Evolutionary conservation across 1,284 basidiomycete species (phyloP).

Genomic region (Pascua sp.): DNA sequence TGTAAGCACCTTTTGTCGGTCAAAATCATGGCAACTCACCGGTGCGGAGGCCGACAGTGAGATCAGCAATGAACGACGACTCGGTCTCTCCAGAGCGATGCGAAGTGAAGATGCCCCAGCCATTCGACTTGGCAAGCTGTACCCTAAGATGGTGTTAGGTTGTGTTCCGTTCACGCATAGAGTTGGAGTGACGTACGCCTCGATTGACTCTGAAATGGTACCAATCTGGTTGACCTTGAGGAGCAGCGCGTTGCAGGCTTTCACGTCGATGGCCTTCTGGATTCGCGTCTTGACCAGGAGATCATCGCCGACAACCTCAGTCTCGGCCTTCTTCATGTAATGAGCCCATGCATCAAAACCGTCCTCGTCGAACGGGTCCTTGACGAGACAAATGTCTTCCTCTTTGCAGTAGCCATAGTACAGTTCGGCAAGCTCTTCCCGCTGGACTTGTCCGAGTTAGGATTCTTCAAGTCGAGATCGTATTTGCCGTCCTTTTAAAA

Average conservation of each 20-base stretch:
- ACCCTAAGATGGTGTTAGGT: slow-evolving; percentile 48
- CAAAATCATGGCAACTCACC: background rate
- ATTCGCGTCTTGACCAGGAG: slow-evolving; percentile 98
- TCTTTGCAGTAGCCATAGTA: slow-evolving; percentile 83
- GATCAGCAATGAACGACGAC: too few species aligned
- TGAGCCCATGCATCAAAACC: slow-evolving; percentile 98
- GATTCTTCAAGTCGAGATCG: slow-evolving; percentile 96
- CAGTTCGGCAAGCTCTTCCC: slow-evolving; percentile 92
- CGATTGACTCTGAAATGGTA: slow-evolving; percentile 93
- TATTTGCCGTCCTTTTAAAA: slow-evolving; percentile 99
- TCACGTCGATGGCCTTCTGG: slow-evolving; percentile 99
- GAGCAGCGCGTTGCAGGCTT: slow-evolving; percentile 97
- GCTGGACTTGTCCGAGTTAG: slow-evolving; percentile 95
- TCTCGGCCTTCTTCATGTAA: slow-evolving; percentile 63
- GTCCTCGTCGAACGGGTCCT: slow-evolving; percentile 99
- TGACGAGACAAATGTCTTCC: slow-evolving; percentile 95
- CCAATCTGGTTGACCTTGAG: slow-evolving; percentile 99
- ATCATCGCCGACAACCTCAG: slow-evolving; percentile 92
- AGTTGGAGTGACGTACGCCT: slow-evolving; percentile 30
- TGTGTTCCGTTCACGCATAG: slow-evolving; percentile 15
- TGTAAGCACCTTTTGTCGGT: background rate
- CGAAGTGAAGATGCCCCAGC: too few species aligned
- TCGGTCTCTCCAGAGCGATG: too few species aligned
- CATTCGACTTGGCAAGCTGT: too few species aligned
- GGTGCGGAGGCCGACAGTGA: too few species aligned